phyloP scores from a whole-genome alignment of 148 eudicot species.

The Heliamphora exappendiculata region DNA sequence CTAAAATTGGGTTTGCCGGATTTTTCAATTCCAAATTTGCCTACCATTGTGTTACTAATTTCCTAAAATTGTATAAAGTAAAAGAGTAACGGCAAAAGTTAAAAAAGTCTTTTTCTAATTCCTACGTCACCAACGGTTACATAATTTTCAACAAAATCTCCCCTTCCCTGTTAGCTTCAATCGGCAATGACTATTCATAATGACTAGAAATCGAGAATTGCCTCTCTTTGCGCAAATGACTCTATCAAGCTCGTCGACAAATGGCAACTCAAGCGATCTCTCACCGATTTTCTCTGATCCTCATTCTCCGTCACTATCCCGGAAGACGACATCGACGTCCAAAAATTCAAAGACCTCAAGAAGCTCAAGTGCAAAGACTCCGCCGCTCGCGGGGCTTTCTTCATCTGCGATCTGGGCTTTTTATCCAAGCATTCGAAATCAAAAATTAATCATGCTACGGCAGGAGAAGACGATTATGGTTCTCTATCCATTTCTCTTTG shows the following conservation, averaged over 20 bases:
- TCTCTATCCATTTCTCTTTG: no score
- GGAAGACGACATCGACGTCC: constrained; percentile 37
- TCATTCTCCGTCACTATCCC: constrained; percentile 35
- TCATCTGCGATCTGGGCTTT: constrained; percentile 54
- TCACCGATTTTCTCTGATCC: constrained; percentile 46
- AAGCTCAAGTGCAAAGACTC: constrained; percentile 69
- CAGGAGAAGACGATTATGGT: no score
- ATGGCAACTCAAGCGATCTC: constrained; percentile 68
- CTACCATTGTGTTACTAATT: no score
- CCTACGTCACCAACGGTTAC: no score
- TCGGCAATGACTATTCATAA: no score
- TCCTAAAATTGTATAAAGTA: no score
- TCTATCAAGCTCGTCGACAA: constrained; percentile 54
- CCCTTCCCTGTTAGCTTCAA: no score
- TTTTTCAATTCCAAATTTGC: no score
- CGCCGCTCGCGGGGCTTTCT: constrained; percentile 46
- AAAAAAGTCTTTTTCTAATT: no score
- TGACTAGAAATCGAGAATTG: constrained; percentile 35
- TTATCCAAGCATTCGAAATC: constrained; percentile 16
- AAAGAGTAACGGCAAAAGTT: no score
- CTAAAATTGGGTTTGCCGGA: no score
- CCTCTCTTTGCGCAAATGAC: constrained; percentile 54
- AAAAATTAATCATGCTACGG: not conserved
- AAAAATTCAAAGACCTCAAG: constrained; percentile 47
- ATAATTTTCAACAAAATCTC: no score